Evolutionary conservation across 208 protist genomes (phyloP).

Genomic region (Crithidia sp.): DNA sequence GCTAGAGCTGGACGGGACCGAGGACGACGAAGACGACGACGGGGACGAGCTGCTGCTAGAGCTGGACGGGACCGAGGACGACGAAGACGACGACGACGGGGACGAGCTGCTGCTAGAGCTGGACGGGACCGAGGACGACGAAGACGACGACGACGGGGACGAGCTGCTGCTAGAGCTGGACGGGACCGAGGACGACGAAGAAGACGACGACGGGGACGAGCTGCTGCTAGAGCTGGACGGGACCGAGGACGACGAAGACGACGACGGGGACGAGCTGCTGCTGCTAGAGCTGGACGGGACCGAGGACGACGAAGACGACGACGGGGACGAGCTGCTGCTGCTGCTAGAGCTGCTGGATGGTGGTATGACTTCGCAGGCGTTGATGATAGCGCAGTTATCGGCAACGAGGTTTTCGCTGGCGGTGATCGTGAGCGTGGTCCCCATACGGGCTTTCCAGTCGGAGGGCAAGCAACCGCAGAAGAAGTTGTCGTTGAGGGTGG

Average conservation of each 20-base stretch:
- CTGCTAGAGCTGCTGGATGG: background rate
- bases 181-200: too few relatives aligned
- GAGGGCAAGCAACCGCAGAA: constrained; percentile 8
- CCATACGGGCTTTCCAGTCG: background rate
- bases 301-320: background rate
- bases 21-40: background rate
- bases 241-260: background rate
- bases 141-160: constrained; percentile 18
- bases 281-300: background rate
- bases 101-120: background rate
- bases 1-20: background rate
- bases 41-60: too few relatives aligned
- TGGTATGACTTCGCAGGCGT: background rate
- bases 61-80: too few relatives aligned
- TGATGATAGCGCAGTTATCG: background rate
- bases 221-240: too few relatives aligned
- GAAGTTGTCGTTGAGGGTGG: background rate
- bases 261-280: background rate
- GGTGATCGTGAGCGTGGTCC: background rate
- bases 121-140: background rate
- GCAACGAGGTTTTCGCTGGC: background rate
- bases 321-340: background rate
- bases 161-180: too few relatives aligned
- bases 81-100: constrained; percentile 16
- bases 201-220: constrained; percentile 2